These are phyloP conservation scores for Populus hybrid DNA, from an alignment of 441 rosid species.

Conservation along the genomic window DNA sequence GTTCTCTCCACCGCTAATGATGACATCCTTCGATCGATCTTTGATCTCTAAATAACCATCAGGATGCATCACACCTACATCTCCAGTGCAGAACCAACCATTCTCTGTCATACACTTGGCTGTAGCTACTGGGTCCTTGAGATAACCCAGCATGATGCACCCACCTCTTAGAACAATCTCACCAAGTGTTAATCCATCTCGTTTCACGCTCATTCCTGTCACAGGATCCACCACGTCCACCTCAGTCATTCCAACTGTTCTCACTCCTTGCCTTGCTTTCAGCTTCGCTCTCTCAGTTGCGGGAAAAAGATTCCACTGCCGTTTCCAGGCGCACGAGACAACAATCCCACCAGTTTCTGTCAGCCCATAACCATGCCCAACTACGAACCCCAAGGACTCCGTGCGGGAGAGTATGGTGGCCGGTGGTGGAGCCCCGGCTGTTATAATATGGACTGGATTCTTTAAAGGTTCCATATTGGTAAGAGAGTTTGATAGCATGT, in stretches of 20 bases:
- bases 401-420: constrained; percentile 52
- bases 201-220: constrained; percentile 47
- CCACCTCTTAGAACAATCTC: constrained; percentile 63
- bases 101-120: constrained; percentile 34
- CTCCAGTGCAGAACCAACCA: constrained; percentile 76
- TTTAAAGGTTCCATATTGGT: constrained; percentile 20
- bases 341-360: constrained; percentile 56
- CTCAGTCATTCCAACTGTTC: constrained; percentile 35
- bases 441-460: constrained; percentile 51
- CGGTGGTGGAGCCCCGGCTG: constrained; percentile 84
- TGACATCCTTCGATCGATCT: constrained; percentile 46
- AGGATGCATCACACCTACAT: constrained; percentile 58
- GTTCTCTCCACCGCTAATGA: constrained; percentile 49
- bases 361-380: constrained; percentile 72
- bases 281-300: constrained; percentile 59
- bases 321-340: constrained; percentile 72
- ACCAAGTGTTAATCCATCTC: constrained; percentile 50
- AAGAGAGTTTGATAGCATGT: constrained; percentile 46
- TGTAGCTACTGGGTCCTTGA: constrained; percentile 55
- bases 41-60: constrained; percentile 47
- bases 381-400: constrained; percentile 56
- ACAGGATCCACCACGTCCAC: constrained; percentile 55
- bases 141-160: constrained; percentile 62
- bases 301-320: constrained; percentile 56
- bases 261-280: constrained; percentile 62